Conservation (phyloP, 192 early-diverging fungal genomes). For the Coemansia sp. region DNA sequence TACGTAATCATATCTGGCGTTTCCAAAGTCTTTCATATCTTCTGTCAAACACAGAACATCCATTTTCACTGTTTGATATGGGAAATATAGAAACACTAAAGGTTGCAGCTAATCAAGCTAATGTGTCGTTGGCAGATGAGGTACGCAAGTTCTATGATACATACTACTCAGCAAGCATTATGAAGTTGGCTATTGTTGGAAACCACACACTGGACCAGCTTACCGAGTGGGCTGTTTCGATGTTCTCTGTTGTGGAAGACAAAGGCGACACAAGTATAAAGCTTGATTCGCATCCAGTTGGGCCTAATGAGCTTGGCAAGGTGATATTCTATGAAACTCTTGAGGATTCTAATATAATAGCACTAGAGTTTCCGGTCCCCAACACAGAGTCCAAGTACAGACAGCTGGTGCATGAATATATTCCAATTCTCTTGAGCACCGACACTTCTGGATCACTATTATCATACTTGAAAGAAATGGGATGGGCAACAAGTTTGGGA, state of each 20-base stretch:
- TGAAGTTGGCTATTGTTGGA: too few species aligned
- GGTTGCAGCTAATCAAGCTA: slow-evolving; percentile 20
- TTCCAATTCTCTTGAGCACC: slow-evolving; percentile 76
- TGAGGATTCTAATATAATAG: slow-evolving; percentile 66
- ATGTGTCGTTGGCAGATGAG: too few species aligned
- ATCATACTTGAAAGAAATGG: slow-evolving; percentile 73
- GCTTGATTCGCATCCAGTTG: slow-evolving; percentile 66
- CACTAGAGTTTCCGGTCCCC: slow-evolving; percentile 79
- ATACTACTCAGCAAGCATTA: too few species aligned
- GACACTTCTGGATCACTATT: slow-evolving; percentile 83
- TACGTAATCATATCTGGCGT: slow-evolving; percentile 62
- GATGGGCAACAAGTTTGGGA: slow-evolving; percentile 69
- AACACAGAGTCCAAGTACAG: slow-evolving; percentile 61
- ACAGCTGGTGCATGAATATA: slow-evolving; percentile 62
- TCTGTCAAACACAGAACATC: slow-evolving; percentile 63
- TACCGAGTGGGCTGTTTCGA: too few species aligned
- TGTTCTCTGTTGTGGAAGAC: slow-evolving; percentile 73
- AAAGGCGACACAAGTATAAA: slow-evolving; percentile 62
- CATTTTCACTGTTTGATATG: slow-evolving; percentile 76
- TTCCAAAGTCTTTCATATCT: neutral
- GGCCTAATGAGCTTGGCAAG: slow-evolving; percentile 64
- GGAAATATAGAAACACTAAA: slow-evolving; percentile 82
- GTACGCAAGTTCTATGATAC: too few species aligned
- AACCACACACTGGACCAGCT: too few species aligned
- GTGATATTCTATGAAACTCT: slow-evolving; percentile 69